phyloP scores from a whole-genome alignment of 1,284 basidiomycete genomes.

The Rhodofomes roseus region DNA sequence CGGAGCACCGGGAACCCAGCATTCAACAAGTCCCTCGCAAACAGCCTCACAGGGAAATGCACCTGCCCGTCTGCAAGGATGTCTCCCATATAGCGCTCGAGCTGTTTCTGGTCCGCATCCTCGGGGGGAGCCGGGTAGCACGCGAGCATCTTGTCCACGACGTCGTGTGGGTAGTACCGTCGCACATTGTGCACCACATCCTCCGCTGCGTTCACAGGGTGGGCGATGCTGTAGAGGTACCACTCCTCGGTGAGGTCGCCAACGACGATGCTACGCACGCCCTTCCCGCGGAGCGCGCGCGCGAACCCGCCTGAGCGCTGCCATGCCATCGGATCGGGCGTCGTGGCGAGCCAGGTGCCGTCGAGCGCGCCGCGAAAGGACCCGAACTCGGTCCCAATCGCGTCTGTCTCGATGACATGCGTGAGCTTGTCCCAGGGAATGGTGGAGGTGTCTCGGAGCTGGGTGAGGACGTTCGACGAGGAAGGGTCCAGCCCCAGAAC shows the following conservation, averaged over 20 bases:
- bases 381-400: slow-evolving; percentile 45
- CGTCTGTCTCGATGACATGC: slow-evolving; percentile 52
- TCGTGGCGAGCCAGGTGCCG: slow-evolving; percentile 47
- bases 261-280: slow-evolving; percentile 56
- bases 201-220: slow-evolving; percentile 42
- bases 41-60: slow-evolving; percentile 60
- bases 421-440: slow-evolving; percentile 50
- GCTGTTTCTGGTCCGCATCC: slow-evolving; percentile 38
- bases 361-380: slow-evolving; percentile 70
- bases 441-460: slow-evolving; percentile 45
- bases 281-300: slow-evolving; percentile 47
- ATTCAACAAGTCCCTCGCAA: slow-evolving; percentile 54
- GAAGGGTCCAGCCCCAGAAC: slow-evolving; percentile 53
- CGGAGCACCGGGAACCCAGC: slow-evolving; percentile 60
- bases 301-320: slow-evolving; percentile 64
- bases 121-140: slow-evolving; percentile 39
- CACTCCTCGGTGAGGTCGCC: slow-evolving; percentile 76
- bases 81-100: slow-evolving; percentile 48
- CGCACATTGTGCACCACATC: slow-evolving; percentile 58
- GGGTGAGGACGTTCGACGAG: slow-evolving; percentile 41
- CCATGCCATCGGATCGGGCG: slow-evolving; percentile 60
- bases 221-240: slow-evolving; percentile 70
- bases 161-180: slow-evolving; percentile 53
- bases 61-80: slow-evolving; percentile 68
- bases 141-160: slow-evolving; percentile 44